Evolutionary conservation across 1,284 basidiomycete genomes (phyloP).

Genomic region (Fomitopsis betulina): DNA sequence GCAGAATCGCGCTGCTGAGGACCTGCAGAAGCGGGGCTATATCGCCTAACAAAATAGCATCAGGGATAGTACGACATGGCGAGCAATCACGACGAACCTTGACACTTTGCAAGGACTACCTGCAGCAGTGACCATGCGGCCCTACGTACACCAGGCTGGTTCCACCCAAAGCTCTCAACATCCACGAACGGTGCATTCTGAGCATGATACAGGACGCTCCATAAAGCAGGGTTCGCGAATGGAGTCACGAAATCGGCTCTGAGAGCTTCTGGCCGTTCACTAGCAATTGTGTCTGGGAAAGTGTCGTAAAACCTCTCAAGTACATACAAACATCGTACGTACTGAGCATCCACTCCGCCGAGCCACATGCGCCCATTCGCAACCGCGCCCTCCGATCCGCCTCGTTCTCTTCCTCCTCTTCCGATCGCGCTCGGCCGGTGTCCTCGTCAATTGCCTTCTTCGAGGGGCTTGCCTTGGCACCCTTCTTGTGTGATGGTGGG

Average conservation of each 20-base stretch:
- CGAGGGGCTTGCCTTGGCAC: conserved; percentile 23
- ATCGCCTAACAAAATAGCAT: conserved; percentile 25
- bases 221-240: conserved; percentile 50
- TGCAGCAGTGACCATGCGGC: conserved; percentile 54
- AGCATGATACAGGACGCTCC: conserved; percentile 52
- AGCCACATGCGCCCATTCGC: conserved; percentile 69
- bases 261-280: conserved; percentile 10
- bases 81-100: conserved; percentile 32
- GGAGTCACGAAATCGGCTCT: conserved; percentile 31
- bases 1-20: conserved; percentile 57
- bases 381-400: conserved; percentile 68
- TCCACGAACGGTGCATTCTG: conserved; percentile 40
- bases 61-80: background rate
- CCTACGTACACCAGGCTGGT: conserved; percentile 65
- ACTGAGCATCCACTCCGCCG: conserved; percentile 65
- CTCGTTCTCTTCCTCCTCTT: conserved; percentile 61
- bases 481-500: conserved; percentile 29
- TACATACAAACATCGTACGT: conserved; percentile 21
- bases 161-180: conserved; percentile 48
- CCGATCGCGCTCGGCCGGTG: conserved; percentile 35
- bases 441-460: conserved; percentile 26
- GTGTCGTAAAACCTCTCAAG: conserved; percentile 4
- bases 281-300: conserved; percentile 6
- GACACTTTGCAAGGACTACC: conserved; percentile 35
- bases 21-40: conserved; percentile 38